Evolutionary conservation across 73 alveolate species (phyloP).

Genomic region (Tetrahymena elliotti): DNA sequence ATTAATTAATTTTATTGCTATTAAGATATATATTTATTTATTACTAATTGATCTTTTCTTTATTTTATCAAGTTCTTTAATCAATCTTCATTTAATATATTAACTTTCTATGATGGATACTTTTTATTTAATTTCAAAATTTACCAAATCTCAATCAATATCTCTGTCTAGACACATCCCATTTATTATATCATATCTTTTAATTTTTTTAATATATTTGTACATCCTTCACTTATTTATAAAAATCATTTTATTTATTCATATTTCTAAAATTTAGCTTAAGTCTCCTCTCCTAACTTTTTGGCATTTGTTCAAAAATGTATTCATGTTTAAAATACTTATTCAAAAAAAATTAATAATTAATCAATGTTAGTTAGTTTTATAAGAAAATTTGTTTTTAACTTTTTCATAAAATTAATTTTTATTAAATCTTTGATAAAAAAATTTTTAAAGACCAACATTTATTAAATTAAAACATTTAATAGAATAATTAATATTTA

Average conservation of each 20-base stretch:
- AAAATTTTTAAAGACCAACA: too few species aligned
- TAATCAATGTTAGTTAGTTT: too few species aligned
- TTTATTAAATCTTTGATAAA: too few species aligned
- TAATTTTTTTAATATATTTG: not conserved
- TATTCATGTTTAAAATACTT: too few species aligned
- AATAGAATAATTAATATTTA: too few species aligned
- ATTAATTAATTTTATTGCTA: not conserved
- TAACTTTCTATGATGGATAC: not conserved
- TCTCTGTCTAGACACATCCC: not conserved
- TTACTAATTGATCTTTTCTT: not conserved
- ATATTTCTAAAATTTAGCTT: not conserved
- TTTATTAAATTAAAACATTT: too few species aligned
- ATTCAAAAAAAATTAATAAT: too few species aligned
- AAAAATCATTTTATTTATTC: not conserved
- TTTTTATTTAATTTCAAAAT: not conserved
- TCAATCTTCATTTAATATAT: not conserved
- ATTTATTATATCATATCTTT: not conserved
- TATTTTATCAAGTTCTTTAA: not conserved
- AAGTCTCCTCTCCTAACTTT: too few species aligned
- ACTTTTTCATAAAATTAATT: too few species aligned
- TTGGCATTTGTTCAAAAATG: too few species aligned
- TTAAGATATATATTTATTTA: not conserved
- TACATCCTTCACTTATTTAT: not conserved
- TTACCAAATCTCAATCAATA: not conserved
- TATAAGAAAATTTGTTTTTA: too few species aligned